Conservation (phyloP, 2,329 filamentous ascomycete genomes). For the Beauveria australis region DNA sequence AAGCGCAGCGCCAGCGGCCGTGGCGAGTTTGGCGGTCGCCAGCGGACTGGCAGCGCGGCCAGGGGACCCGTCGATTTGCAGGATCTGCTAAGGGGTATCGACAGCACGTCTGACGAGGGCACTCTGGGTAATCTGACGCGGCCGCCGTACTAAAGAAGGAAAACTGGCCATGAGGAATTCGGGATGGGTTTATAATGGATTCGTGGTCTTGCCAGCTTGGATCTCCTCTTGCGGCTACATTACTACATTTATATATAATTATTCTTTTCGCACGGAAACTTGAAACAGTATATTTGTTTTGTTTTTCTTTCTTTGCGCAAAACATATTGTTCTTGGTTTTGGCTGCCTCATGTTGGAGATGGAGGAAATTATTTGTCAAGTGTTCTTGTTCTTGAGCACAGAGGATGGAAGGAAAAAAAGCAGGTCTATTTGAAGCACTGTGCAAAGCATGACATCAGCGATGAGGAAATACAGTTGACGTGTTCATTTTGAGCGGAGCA, state of each 20-base stretch:
- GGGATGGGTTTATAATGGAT: background rate
- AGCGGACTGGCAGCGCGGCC: conserved; percentile 21
- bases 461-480: background rate
- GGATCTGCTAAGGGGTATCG: conserved; percentile 42
- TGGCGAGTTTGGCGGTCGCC: conserved; percentile 24
- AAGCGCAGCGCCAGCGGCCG: conserved; percentile 35
- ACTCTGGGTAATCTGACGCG: conserved; percentile 37
- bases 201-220: background rate
- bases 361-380: too few relatives aligned
- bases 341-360: background rate
- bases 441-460: too few relatives aligned
- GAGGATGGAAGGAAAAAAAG: too few relatives aligned
- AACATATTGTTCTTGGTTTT: background rate
- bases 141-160: conserved; percentile 37
- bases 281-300: background rate
- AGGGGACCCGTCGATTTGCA: conserved; percentile 35
- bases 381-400: too few relatives aligned
- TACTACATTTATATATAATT: background rate
- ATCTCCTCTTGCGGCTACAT: background rate
- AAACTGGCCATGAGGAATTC: background rate
- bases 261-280: background rate
- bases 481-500: background rate
- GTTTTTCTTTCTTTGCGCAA: background rate
- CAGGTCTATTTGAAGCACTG: too few relatives aligned
- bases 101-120: conserved; percentile 38